These are phyloP conservation scores for Clitopilus hobsonii DNA, from an alignment of 768 basidiomycete species.

Conservation along the genomic window DNA sequence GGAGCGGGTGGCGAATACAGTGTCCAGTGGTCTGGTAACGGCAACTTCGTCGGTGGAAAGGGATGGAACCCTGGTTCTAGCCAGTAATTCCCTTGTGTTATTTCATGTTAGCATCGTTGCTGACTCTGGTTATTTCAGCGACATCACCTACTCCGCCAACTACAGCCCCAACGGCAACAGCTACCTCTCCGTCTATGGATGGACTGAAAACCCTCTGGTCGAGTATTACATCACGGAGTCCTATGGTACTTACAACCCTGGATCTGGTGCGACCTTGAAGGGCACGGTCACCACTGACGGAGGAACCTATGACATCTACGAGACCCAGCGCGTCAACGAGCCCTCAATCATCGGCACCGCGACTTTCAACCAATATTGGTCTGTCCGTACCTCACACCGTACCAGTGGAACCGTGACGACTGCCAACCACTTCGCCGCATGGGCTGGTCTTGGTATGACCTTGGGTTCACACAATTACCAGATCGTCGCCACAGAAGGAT, in stretches of 20 bases:
- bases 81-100: neutral
- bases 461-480: conserved; percentile 36
- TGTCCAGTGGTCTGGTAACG: conserved; percentile 26
- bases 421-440: conserved; percentile 37
- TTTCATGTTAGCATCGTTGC: neutral
- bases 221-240: conserved; percentile 45
- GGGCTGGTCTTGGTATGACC: conserved; percentile 28
- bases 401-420: conserved; percentile 29
- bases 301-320: conserved; percentile 36
- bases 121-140: conserved; percentile 14
- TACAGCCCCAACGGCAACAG: conserved; percentile 34
- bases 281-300: conserved; percentile 39
- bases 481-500: conserved; percentile 41
- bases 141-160: conserved; percentile 31
- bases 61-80: conserved; percentile 33
- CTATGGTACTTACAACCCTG: conserved; percentile 36
- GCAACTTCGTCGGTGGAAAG: conserved; percentile 33
- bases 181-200: conserved; percentile 42
- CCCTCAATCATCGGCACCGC: conserved; percentile 37
- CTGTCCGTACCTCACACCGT: conserved; percentile 32
- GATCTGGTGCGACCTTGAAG: conserved; percentile 21
- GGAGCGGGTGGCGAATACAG: conserved; percentile 26
- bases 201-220: conserved; percentile 38
- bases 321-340: conserved; percentile 29
- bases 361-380: conserved; percentile 45